phyloP scores from a whole-genome alignment of 2,329 filamentous ascomycete species.

The Chrysosphaeria jannelii region DNA sequence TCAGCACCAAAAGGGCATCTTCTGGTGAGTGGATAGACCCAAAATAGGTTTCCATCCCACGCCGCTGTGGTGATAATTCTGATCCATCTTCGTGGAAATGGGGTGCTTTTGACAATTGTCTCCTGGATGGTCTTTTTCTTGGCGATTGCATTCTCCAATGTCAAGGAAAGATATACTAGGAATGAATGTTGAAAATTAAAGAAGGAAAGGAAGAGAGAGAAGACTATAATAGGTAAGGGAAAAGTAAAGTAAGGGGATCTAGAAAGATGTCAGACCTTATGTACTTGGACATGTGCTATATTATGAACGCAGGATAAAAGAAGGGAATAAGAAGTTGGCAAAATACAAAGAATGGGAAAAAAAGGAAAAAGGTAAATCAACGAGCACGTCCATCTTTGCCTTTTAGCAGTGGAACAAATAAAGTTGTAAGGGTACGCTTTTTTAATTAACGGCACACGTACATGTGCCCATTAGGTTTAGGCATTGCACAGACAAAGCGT shows the following conservation, averaged over 20 bases:
- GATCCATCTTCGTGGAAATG: too few relatives aligned
- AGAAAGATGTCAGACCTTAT: not conserved
- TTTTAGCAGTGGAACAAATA: too few relatives aligned
- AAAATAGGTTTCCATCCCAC: constrained; percentile 98
- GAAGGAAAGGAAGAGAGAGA: not conserved
- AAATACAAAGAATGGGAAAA: not conserved
- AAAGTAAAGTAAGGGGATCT: not conserved
- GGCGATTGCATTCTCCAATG: not conserved
- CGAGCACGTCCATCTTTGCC: too few relatives aligned
- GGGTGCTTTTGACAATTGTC: constrained; percentile 5
- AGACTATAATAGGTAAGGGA: not conserved
- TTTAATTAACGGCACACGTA: too few relatives aligned
- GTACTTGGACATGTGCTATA: too few relatives aligned
- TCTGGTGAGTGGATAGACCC: constrained; percentile 84
- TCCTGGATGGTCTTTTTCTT: too few relatives aligned
- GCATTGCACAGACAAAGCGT: too few relatives aligned
- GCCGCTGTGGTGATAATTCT: too few relatives aligned
- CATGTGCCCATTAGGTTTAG: too few relatives aligned
- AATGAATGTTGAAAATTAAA: not conserved
- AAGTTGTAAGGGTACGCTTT: too few relatives aligned
- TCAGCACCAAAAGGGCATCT: constrained; percentile 95
- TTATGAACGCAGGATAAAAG: too few relatives aligned
- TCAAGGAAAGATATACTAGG: constrained; percentile 1
- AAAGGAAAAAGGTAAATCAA: not conserved
- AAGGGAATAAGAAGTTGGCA: not conserved